These are phyloP conservation scores for Helotiales sp. DNA, from an alignment of 2,329 filamentous ascomycete genomes.

Conservation along the genomic window DNA sequence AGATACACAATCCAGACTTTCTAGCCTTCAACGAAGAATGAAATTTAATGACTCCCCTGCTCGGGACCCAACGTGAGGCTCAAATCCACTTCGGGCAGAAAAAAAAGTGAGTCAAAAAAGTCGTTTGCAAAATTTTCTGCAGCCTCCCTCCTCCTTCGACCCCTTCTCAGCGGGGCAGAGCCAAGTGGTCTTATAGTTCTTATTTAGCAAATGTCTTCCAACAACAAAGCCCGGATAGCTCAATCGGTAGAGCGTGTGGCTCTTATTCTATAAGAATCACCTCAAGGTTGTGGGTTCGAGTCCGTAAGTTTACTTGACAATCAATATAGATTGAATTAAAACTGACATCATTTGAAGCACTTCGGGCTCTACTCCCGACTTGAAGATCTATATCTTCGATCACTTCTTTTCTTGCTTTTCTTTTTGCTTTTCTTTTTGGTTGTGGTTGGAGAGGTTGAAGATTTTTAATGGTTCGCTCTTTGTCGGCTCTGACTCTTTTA, in stretches of 20 bases:
- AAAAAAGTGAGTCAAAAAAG: no score
- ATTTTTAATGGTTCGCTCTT: no score
- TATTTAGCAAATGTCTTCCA: background rate
- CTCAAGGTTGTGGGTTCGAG: slow-evolving; percentile 1
- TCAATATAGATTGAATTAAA: no score
- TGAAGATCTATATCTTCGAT: no score
- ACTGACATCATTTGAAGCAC: no score
- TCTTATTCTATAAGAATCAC: slow-evolving; percentile 21
- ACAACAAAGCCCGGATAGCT: slow-evolving; percentile 28
- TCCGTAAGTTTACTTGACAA: no score
- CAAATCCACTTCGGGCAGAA: background rate
- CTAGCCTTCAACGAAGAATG: background rate
- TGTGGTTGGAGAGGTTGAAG: no score
- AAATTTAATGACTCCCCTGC: background rate
- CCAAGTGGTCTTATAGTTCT: background rate
- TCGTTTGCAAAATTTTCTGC: no score
- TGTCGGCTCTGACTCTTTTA: no score
- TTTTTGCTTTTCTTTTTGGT: no score
- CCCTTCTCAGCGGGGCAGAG: background rate
- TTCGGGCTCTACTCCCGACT: no score
- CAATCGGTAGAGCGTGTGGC: slow-evolving; percentile 37
- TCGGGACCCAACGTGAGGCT: background rate
- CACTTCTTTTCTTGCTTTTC: no score
- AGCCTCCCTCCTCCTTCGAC: background rate
- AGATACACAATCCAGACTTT: background rate